Evolutionary conservation across 257 asterid species (phyloP).

Genomic region (Solanum piurae): DNA sequence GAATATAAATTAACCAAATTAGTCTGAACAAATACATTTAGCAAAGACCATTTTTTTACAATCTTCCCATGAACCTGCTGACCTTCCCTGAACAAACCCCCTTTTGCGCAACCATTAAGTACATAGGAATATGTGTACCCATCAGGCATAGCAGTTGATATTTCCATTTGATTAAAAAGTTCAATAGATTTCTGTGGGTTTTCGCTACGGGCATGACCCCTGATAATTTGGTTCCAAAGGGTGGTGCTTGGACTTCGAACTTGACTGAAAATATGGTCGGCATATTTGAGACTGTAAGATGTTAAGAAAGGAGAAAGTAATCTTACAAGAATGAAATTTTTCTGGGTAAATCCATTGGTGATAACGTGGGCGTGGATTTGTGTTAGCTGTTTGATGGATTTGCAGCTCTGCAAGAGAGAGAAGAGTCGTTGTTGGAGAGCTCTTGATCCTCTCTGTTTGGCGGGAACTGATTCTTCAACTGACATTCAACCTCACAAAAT

Average conservation of each 20-base stretch:
- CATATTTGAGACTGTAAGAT: constrained; percentile 27
- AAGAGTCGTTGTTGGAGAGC: constrained; percentile 42
- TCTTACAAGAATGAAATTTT: constrained; percentile 55
- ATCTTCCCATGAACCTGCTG: constrained; percentile 58
- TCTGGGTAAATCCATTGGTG: constrained; percentile 41
- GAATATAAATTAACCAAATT: constrained; percentile 62
- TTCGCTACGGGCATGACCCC: constrained; percentile 25
- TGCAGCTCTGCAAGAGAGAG: constrained; percentile 40
- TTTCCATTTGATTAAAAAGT: constrained; percentile 32
- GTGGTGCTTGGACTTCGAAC: constrained; percentile 39
- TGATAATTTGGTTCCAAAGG: constrained; percentile 66
- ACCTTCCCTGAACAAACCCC: constrained; percentile 41
- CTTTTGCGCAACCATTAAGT: constrained; percentile 45
- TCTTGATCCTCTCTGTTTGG: constrained; percentile 21
- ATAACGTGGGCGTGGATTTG: constrained; percentile 57
- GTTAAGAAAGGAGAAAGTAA: constrained; percentile 30
- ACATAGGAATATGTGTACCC: constrained; percentile 52
- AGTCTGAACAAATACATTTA: constrained; percentile 46
- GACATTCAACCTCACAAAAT: constrained; percentile 13
- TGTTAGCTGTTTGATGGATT: constrained; percentile 24
- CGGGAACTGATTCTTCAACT: constrained; percentile 24
- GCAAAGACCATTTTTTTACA: constrained; percentile 40
- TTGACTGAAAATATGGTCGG: constrained; percentile 41
- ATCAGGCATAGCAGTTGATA: constrained; percentile 38
- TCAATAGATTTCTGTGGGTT: constrained; percentile 24